Conservation (phyloP, 1,284 basidiomycete genomes). For the Trametes versicolor region DNA sequence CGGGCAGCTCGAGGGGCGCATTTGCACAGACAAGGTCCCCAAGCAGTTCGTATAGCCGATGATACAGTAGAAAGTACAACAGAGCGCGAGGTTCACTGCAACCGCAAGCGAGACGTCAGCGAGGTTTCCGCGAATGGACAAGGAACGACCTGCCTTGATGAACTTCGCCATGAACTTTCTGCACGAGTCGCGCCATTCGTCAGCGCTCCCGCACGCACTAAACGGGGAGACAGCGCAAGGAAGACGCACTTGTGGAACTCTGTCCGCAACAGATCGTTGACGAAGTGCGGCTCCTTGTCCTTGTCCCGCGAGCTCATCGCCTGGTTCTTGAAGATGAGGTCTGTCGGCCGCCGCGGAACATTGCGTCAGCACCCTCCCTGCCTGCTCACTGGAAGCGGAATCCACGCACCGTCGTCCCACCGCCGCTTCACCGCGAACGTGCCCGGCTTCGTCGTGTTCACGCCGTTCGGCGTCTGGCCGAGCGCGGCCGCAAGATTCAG, state of each 20-base stretch:
- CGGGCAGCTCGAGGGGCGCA: neutral
- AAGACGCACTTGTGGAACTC: constrained; percentile 89
- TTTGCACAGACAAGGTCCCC: constrained; percentile 11
- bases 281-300: constrained; percentile 83
- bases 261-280: constrained; percentile 91
- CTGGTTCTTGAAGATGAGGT: constrained; percentile 98
- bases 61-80: constrained; percentile 21
- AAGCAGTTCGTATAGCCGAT: constrained; percentile 15
- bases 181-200: constrained; percentile 16
- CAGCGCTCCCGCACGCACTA: constrained; percentile 5
- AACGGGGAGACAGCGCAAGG: neutral
- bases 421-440: constrained; percentile 92
- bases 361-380: constrained; percentile 12
- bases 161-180: constrained; percentile 86
- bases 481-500: constrained; percentile 91
- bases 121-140: neutral
- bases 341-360: constrained; percentile 49
- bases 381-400: neutral
- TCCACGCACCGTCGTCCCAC: constrained; percentile 88
- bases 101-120: constrained; percentile 7
- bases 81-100: constrained; percentile 11
- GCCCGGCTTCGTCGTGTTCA: constrained; percentile 82
- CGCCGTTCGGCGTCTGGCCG: constrained; percentile 68
- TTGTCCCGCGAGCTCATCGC: constrained; percentile 76
- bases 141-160: constrained; percentile 64